Base-by-base conservation (phyloP, 228 moss, liverwort and hornwort species). In the Sphagnum fallax region DNA sequence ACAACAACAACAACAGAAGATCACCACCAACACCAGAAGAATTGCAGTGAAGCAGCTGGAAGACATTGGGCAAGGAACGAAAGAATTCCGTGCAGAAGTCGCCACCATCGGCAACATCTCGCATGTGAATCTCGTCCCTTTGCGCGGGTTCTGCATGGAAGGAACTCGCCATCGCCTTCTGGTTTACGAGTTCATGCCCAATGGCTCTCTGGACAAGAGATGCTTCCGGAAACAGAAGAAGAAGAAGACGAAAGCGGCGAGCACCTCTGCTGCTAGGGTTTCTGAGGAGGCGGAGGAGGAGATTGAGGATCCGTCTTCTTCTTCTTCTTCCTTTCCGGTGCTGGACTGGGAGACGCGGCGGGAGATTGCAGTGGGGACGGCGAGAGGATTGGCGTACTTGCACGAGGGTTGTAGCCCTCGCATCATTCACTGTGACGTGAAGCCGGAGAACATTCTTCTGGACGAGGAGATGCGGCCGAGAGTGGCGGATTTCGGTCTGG, bases 361-460 rank as follows among this genome's bases (percentile, higher is more conserved):
- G 67, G 47, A 65, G 5, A 81, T 81, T 48, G 74, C 74, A 10
- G 62, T 64, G 65, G 81, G 74, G 5, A 77, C 77, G 18, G 81
- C 81, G 0, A 77, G 65, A 18, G 81, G 71, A 4, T 55, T 81
- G 64, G 65, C 71, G 2, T 81, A 77, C 12, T 66, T 81, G 6
- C 81, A 81, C 12, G 77, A 81, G 8, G 81, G 74, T 66, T 73
- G 71, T 6, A 51, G n/a, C 0, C 59, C 49, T 49, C 81, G 74
- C 8, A 81, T 62, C 62, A 62, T 6, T 32, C 62, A 62, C 62
- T 62, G 62, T 4, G 62, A 62, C 15, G 62, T 62, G 11, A 62
- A 62, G 55, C 55, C 55, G 12, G 55, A 55, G 55, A 55, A 55
- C 55, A 55, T 55, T 12, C 55, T 55, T 12, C 62, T 62, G 11